phyloP scores from a whole-genome alignment of 345 rosid genomes.

The Salix arbutifolia region DNA sequence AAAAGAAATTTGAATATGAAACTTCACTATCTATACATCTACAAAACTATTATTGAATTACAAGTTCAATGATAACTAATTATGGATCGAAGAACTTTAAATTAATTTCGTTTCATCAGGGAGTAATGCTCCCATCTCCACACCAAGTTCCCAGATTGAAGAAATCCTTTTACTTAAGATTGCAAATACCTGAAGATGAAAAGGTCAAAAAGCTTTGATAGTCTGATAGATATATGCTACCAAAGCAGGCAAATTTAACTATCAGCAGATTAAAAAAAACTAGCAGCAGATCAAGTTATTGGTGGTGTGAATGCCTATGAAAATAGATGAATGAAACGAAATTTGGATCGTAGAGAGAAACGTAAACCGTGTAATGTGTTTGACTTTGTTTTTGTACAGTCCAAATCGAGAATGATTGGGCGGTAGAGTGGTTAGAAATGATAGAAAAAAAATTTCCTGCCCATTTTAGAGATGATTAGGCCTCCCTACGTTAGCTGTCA shows the following conservation, averaged over 20 bases:
- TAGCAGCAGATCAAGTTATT: no score
- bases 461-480: no score
- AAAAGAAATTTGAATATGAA: no score
- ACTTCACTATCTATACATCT: no score
- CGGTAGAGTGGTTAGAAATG: slow-evolving; percentile 39
- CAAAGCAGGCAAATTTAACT: not conserved
- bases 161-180: not conserved
- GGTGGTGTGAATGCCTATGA: not conserved
- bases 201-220: not conserved
- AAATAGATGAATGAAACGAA: not conserved
- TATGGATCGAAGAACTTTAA: not conserved
- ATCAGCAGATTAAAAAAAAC: not conserved
- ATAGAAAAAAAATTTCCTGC: not conserved
- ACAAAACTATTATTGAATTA: no score
- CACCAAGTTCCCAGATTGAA: not conserved
- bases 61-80: no score
- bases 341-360: not conserved
- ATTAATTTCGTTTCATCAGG: no score
- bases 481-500: slow-evolving; percentile 9
- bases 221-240: not conserved
- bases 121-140: not conserved
- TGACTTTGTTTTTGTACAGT: slow-evolving; percentile 18
- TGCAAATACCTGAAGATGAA: not conserved
- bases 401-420: slow-evolving; percentile 27
- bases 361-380: not conserved